A percentile compares a stretch with the other conserved stretches of the same genome.
These are phyloP conservation scores for Fusarium compactum DNA, from an alignment of 2,329 filamentous ascomycete species.

Conservation along the genomic window DNA sequence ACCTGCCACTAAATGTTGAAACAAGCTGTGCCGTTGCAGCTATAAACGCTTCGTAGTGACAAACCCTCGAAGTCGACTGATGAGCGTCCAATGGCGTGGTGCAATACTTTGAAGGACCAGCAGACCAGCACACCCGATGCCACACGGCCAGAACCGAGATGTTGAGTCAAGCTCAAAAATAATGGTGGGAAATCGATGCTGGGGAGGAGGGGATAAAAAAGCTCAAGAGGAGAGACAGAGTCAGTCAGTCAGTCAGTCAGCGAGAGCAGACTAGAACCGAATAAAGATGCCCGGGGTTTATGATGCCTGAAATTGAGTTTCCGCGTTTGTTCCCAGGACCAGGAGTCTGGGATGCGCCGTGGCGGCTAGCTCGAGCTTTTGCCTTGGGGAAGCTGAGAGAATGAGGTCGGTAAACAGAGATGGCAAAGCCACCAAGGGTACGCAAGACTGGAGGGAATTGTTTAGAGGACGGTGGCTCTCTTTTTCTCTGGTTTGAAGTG, in stretches of 20 bases:
- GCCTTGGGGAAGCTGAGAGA: conserved; percentile 40
- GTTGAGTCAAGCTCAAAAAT: conserved; percentile 25
- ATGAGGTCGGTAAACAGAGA: conserved; percentile 9
- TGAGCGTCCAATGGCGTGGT: conserved; percentile 23
- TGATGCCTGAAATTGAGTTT: conserved; percentile 47
- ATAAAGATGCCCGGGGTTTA: conserved; percentile 34
- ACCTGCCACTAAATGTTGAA: conserved; percentile 20
- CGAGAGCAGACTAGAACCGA: conserved; percentile 31
- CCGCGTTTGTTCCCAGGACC: conserved; percentile 40
- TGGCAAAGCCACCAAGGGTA: conserved; percentile 24
- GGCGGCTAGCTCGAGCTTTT: conserved; percentile 41
- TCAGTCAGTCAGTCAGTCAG: conserved; percentile 1
- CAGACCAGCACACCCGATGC: conserved; percentile 18
- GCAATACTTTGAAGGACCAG: conserved; percentile 15
- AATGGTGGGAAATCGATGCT: conserved; percentile 18
- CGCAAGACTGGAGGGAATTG: conserved; percentile 1
- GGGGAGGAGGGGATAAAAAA: conserved; percentile 26
- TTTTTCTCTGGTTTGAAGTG: conserved; percentile 8
- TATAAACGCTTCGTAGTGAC: conserved; percentile 26
- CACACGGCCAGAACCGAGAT: conserved; percentile 17
- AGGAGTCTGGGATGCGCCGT: conserved; percentile 46
- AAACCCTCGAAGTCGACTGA: conserved; percentile 8
- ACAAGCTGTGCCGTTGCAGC: conserved; percentile 21
- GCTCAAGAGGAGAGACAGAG: conserved; percentile 25
- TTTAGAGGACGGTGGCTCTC: conserved; percentile 21